Percentiles rank a stretch among this genome's conserved stretches.
Evolutionary conservation across 805 yeast species (phyloP).

Genomic region (Ogataea pini): DNA sequence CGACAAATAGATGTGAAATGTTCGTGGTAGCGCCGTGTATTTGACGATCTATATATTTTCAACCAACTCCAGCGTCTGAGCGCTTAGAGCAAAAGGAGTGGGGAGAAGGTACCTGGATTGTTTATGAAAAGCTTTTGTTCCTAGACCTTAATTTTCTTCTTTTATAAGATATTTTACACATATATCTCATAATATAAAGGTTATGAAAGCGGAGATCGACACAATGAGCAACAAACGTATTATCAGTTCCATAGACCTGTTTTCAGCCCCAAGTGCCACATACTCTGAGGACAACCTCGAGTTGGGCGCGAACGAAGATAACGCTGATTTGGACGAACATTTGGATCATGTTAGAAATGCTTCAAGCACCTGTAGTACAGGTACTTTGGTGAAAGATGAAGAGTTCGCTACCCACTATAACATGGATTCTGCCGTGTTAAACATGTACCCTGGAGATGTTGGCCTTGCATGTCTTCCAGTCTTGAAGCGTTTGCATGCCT

Average conservation of each 20-base stretch:
- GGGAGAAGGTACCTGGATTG: neutral
- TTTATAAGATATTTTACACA: neutral
- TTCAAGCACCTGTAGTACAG: constrained; percentile 20
- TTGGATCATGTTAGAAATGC: constrained; percentile 11
- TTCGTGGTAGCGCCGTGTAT: constrained; percentile 6
- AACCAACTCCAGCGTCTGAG: neutral
- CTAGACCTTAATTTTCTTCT: neutral
- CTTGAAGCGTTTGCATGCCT: constrained; percentile 31
- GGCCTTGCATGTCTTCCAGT: constrained; percentile 35
- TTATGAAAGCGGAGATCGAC: constrained; percentile 17
- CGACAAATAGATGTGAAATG: neutral
- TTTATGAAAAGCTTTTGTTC: neutral
- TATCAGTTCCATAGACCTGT: constrained; percentile 24
- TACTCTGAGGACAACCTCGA: constrained; percentile 18
- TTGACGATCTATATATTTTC: neutral
- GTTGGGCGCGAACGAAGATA: constrained; percentile 10
- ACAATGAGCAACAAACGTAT: constrained; percentile 16
- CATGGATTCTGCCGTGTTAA: constrained; percentile 30
- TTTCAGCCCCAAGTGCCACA: constrained; percentile 22
- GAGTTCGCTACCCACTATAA: constrained; percentile 29
- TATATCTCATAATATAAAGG: neutral
- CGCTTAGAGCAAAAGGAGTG: constrained; percentile 4
- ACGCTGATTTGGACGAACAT: constrained; percentile 10
- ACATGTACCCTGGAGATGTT: constrained; percentile 27
- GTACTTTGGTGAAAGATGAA: constrained; percentile 16